Evolutionary conservation across 768 basidiomycete genomes (phyloP), one percentile per base, ranked within the genome.

Genomic region (Russula vinacea): DNA sequence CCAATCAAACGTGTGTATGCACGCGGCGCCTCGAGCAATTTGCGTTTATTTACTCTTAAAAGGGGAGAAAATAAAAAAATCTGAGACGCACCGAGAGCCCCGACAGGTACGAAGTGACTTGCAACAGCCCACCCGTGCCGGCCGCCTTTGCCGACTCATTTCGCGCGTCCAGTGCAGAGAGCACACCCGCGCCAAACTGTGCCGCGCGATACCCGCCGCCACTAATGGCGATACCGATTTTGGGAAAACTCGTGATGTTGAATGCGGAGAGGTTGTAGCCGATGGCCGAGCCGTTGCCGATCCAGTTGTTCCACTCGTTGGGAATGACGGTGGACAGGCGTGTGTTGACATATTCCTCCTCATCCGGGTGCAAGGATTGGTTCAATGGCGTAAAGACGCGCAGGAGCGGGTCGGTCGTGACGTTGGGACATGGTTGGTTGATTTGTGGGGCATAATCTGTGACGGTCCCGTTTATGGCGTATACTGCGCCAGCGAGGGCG

Each of bases 131-230:
- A 2, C 88, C 88, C 0, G 86, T 85, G 6, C 87, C 87, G 2
- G 76, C 77, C 2, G 76, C 72, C 68, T 83, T 84, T 32, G 86
- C 78, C 17, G 84, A 80, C 2, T 73, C 72, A 61, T 89, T 89
- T 44, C 86, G 76, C 32, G 81, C 81, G 74, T 91, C 88, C 51
- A 89, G 73, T 1, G 78, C 85, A 17, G 76, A 79, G 22, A 87
- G 69, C 57, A 82, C 80, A 10, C 79, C 87, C 1, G 86, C 89
- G 24, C 83, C 86, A 62, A 80, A 88, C 64, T 84, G 81, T 0
- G 87, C 87, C 0, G 88, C 82, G 44, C 90, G 78, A 45, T 86
- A 80, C 0, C 89, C 89, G 16, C 87, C 87, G 2, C 90, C 90
- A 24, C 86, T 85, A 11, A 89, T 75, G 1, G 88, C 88, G 56